phyloP scores from a whole-genome alignment of 2,329 filamentous ascomycete species.

The Colletotrichum sp. region DNA sequence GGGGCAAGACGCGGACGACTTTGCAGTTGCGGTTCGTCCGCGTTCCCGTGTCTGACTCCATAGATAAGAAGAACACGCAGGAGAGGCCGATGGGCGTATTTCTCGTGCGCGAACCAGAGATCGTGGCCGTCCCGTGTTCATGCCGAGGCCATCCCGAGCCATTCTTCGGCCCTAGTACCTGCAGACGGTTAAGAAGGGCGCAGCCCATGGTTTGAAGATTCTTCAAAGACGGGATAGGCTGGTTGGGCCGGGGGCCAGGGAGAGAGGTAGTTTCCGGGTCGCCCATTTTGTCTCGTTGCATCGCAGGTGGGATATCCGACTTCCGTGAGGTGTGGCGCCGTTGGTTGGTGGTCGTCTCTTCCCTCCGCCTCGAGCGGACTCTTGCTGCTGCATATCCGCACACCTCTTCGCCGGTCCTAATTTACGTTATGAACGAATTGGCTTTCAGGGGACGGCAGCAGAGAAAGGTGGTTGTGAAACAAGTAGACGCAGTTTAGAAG shows the following conservation, averaged over 20 bases:
- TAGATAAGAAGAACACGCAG: constrained; percentile 9
- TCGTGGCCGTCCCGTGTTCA: not conserved
- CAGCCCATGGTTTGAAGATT: not conserved
- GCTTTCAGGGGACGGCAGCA: not conserved
- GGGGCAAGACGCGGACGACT: not conserved
- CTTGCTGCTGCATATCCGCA: not conserved
- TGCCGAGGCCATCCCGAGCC: not conserved
- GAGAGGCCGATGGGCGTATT: not conserved
- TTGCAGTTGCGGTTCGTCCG: constrained; percentile 13
- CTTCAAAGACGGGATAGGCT: not conserved
- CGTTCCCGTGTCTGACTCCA: constrained; percentile 2
- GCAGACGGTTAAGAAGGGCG: not conserved
- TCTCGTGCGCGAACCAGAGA: constrained; percentile 7
- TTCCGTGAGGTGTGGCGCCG: not conserved
- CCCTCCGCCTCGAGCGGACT: not conserved
- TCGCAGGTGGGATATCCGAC: not conserved
- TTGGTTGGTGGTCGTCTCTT: not conserved
- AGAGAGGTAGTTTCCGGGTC: not conserved
- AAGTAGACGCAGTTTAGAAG: not conserved
- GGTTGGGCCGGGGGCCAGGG: not conserved
- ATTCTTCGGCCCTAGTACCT: not conserved
- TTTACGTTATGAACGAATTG: not conserved
- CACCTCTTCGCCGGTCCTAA: not conserved
- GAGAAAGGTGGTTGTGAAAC: not conserved
- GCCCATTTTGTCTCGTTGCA: not conserved